Evolutionary conservation across 164 flowering plant genomes (phyloP).

Genomic region (grape (Vitis vinifera)): DNA sequence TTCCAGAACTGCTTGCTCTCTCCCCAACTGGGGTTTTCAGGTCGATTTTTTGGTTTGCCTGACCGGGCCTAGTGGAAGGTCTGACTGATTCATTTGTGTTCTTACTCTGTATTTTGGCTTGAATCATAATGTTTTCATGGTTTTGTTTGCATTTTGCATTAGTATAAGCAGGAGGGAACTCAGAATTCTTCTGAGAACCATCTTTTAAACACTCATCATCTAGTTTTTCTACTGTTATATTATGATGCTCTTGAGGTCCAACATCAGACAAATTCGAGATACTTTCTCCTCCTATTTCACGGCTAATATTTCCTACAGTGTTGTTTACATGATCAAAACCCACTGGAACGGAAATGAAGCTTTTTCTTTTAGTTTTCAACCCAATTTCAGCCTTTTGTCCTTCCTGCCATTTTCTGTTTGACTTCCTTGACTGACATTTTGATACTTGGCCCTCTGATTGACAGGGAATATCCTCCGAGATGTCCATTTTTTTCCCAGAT

Average conservation of each 20-base stretch:
- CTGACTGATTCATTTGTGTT: no score
- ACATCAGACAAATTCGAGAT: background rate
- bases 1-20: conserved; percentile 4
- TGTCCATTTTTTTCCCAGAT: background rate
- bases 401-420: background rate
- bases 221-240: background rate
- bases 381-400: background rate
- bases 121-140: background rate
- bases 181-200: background rate
- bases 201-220: background rate
- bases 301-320: background rate
- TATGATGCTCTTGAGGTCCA: conserved; percentile 1
- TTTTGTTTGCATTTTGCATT: background rate
- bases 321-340: background rate
- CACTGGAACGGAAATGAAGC: background rate
- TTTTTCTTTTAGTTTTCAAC: background rate
- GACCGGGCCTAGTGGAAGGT: no score
- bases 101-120: background rate
- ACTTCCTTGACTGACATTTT: background rate
- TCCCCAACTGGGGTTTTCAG: conserved; percentile 5
- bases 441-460: background rate
- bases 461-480: background rate
- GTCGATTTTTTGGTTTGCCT: background rate
- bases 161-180: no score
- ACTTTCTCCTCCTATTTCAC: conserved; percentile 5